Base-by-base conservation (phyloP, 495 filamentous ascomycete species). In the Cladorrhinum samala region DNA sequence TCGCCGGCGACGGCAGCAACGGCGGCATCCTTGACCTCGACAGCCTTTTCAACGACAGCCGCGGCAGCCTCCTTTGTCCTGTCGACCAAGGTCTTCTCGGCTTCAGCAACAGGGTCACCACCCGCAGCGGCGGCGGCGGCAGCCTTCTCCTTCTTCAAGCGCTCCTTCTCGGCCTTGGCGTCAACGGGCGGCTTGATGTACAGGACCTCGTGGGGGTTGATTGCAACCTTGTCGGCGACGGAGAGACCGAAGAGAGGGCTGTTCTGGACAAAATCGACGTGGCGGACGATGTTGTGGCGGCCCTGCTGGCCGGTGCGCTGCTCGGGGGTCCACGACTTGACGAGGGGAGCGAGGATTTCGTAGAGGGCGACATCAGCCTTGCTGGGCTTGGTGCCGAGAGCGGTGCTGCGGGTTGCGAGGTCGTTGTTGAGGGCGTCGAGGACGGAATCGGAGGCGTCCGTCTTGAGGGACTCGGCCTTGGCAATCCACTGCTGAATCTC, bases 241-340 rank as follows among this genome's bases (percentile, higher is more conserved):
- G 77, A 78, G 52, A 96, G 76, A 6, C 80, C 80, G 60, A 95
- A 94, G 43, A 91, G 53, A 1, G 82, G 78, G 45, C 86, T 81
- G 72, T 94, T 95, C 75, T 98, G 93, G 52, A 98, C 86, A 65
- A 96, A 95, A 69, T 96, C 93, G 58, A 95, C 70, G 62, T 85
- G 87, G 30, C 93, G 90, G 30, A 98, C 89, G 59, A 96, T 87
- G 68, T 97, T 83, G 61, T 93, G 90, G 65, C 83, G 87, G 50
- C 93, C 93, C 43, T 89, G 77, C 75, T 96, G 82, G 30, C 93
- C 93, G 5, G 93, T 95, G 60, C 87, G 83, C 77, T 96, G 81
- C 76, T 96, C 90, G 38, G 87, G 72, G 6, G 79, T 78, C 92
- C 91, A 96, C 53, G 78, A 77, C 63, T 83, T 81, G 50, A 96